These are phyloP conservation scores for Beauveria bassiana DNA, from an alignment of 2,329 filamentous ascomycete genomes.

Conservation along the genomic window DNA sequence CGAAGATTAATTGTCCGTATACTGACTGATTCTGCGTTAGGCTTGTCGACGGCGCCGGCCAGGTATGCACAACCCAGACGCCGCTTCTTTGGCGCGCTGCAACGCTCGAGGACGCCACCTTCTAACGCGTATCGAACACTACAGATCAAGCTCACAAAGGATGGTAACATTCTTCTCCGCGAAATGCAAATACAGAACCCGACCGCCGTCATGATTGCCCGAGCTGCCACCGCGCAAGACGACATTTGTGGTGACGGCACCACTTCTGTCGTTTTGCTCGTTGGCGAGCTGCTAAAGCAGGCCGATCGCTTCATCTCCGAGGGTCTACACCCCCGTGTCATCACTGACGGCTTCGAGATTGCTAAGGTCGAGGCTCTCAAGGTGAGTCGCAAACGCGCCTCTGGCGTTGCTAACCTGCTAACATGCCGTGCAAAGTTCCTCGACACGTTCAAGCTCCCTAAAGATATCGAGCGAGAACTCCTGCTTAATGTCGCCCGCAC, in stretches of 20 bases:
- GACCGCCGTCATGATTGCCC: conserved; percentile 77
- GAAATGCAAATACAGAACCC: conserved; percentile 97
- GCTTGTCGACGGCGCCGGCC: conserved; percentile 62
- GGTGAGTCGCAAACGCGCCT: conserved; percentile 35
- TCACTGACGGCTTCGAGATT: conserved; percentile 96
- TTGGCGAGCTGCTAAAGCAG: conserved; percentile 96
- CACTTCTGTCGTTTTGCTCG: conserved; percentile 88
- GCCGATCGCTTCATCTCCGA: conserved; percentile 93
- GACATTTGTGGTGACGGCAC: conserved; percentile 98
- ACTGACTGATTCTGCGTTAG: conserved; percentile 31
- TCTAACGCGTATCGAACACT: conserved; percentile 15
- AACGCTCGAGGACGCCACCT: conserved; percentile 17
- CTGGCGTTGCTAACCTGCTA: not conserved
- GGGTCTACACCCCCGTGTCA: conserved; percentile 91
- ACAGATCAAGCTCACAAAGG: conserved; percentile 97
- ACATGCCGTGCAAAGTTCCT: conserved; percentile 59
- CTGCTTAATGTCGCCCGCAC: conserved; percentile 89
- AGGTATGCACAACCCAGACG: conserved; percentile 38
- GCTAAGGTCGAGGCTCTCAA: conserved; percentile 89
- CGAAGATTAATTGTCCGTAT: conserved; percentile 4
- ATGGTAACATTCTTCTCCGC: conserved; percentile 78
- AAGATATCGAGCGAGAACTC: conserved; percentile 86
- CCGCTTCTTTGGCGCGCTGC: conserved; percentile 18
- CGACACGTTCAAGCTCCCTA: conserved; percentile 83
- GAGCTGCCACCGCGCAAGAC: conserved; percentile 91